These are phyloP conservation scores for Suillus subluteus DNA, from an alignment of 768 basidiomycete species.

Conservation along the genomic window DNA sequence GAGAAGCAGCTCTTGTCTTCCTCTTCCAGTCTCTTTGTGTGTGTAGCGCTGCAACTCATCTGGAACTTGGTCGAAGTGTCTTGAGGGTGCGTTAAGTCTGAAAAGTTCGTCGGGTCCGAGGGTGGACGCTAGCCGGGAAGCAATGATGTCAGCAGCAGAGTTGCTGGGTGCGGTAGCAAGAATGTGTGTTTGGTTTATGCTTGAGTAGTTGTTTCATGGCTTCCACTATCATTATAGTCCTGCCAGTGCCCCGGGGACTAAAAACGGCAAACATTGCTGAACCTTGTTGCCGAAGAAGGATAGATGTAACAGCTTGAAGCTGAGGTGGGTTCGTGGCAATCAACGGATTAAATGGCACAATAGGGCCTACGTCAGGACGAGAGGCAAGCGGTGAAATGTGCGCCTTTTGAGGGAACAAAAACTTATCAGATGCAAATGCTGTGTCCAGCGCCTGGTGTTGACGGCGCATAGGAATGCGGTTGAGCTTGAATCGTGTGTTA, in stretches of 20 bases:
- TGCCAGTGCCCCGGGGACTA: constrained; percentile 72
- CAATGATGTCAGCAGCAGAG: constrained; percentile 66
- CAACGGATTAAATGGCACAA: constrained; percentile 43
- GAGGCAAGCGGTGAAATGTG: constrained; percentile 12
- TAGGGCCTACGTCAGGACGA: neutral
- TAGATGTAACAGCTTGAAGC: constrained; percentile 50
- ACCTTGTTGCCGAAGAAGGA: constrained; percentile 47
- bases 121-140: constrained; percentile 39
- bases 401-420: constrained; percentile 49
- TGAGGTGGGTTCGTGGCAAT: constrained; percentile 52
- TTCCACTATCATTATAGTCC: constrained; percentile 68
- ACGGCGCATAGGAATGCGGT: constrained; percentile 53
- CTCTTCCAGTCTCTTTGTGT: constrained; percentile 33
- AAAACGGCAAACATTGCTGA: constrained; percentile 59
- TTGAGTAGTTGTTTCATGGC: constrained; percentile 59
- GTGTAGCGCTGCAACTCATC: constrained; percentile 42
- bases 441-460: constrained; percentile 58
- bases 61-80: constrained; percentile 43
- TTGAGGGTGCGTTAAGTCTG: constrained; percentile 55
- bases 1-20: constrained; percentile 21
- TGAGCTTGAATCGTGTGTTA: constrained; percentile 59
- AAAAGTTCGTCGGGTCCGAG: constrained; percentile 47
- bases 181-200: constrained; percentile 46
- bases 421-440: constrained; percentile 39
- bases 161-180: constrained; percentile 72